Percentiles rank a stretch among this genome's conserved stretches.
phyloP scores from a whole-genome alignment of 2,329 filamentous ascomycete genomes.

The Diaporthe eres region DNA sequence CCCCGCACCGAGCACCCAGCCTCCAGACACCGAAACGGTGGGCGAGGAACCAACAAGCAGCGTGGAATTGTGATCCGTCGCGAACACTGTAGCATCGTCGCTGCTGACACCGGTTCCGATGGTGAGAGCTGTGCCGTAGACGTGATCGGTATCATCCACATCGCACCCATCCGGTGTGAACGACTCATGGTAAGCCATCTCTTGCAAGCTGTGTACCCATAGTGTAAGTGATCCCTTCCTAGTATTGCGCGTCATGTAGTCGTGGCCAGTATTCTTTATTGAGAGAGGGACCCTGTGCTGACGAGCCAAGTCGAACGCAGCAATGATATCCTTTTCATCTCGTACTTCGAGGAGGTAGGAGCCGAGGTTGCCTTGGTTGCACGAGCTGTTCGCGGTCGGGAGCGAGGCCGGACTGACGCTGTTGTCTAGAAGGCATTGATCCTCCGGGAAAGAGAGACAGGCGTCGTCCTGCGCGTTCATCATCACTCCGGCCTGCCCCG shows the following conservation, averaged over 20 bases:
- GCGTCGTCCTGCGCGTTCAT: constrained; percentile 49
- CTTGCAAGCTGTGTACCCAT: constrained; percentile 49
- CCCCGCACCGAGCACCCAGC: constrained; percentile 15
- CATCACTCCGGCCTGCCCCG: constrained; percentile 44
- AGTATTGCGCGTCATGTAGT: constrained; percentile 51
- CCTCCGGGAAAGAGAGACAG: constrained; percentile 46
- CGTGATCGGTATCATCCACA: constrained; percentile 33
- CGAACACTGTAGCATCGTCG: constrained; percentile 47
- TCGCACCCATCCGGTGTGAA: constrained; percentile 46
- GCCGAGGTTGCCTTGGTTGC: constrained; percentile 48
- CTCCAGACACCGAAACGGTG: constrained; percentile 14
- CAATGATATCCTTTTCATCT: constrained; percentile 42
- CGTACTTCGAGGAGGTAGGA: constrained; percentile 46
- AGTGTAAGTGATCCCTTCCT: constrained; percentile 48
- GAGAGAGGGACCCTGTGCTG: constrained; percentile 46
- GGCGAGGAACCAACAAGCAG: constrained; percentile 46
- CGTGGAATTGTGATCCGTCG: constrained; percentile 46
- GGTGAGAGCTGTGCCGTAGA: constrained; percentile 44
- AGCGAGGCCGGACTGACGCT: constrained; percentile 43
- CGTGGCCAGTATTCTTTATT: constrained; percentile 54
- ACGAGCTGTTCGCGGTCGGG: constrained; percentile 43
- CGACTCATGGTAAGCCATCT: constrained; percentile 43
- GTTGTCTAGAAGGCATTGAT: constrained; percentile 49
- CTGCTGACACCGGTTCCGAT: constrained; percentile 50
- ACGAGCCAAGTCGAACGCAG: constrained; percentile 45